Evolutionary conservation across 2,329 filamentous ascomycete species (phyloP), one percentile per base, ranked within the genome.

Genomic region (Cercospora brassicicola): DNA sequence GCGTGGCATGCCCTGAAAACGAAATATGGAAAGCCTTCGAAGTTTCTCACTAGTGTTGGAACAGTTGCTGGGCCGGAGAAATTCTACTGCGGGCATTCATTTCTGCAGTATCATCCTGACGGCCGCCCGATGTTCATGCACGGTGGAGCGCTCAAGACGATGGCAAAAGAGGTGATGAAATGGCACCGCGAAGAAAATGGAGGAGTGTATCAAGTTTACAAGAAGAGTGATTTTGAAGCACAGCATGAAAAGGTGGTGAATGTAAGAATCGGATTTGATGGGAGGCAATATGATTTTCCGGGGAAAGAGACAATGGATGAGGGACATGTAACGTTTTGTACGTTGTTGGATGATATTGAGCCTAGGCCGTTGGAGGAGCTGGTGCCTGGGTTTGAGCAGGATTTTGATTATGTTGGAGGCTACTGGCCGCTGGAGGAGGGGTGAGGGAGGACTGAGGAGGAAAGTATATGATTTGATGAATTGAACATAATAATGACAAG

Each of bases 1-100:
- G 76, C 77, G 5, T 79, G 78, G 78, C 75, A 78, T 61, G 78
- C 77, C 15, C 72, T 79, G 23, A 76, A 75, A 67, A 79, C 77
- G 3, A 59, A 70, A 53, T 78, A 74, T 62, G 78, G 78, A 13
- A 66, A 59, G 42, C 77, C 78, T 10, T 66, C 65, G 10, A 74
- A 73, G 65, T 78, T 76, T 75, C 70, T 78, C 18, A 75, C 77
- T 26, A 74, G 71, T 51, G 72, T 78, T 26, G 77, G 77, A n/a
- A 76, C 72, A 11, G 51, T 73, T 28, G 26, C 57, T 15, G 67
- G 51, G 9, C 48, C 51, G 20, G 33, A 66, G 10, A 60, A 63
- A 36, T 67, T 69, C 68, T 79, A 77, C 72, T 79, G 77, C 67
- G 78, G 78, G 3, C 78, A 79, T 65, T 73, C 70, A 1, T 79